Evolutionary conservation across 2,329 filamentous ascomycete species (phyloP), one percentile per base, ranked within the genome.

Genomic region (Paraphoma sp.): DNA sequence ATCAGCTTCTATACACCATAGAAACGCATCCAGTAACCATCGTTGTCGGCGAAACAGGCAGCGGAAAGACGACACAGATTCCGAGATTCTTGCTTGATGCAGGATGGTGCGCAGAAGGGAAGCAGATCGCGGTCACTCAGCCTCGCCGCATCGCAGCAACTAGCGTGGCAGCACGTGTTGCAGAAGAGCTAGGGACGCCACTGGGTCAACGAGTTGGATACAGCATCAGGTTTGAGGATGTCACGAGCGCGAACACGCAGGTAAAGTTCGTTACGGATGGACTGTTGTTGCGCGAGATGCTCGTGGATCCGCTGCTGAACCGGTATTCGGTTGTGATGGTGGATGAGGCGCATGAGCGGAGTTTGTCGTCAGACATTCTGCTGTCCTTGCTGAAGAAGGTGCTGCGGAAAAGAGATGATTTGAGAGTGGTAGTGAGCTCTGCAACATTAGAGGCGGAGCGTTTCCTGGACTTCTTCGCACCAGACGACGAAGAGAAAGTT

Each of bases 201-300:
- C 74, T 98, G 10, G 95, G 95, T 29, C 92, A 96, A 77, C 89
- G 96, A 59, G 79, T 83, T 23, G 95, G 95, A 51, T 98, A 96
- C 75, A 96, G 92, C 0, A 97, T 98, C 63, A 86, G 86, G 55
- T 89, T 99, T 70, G 94, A 99, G 73, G 94, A 98, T 83, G 86
- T 91, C 62, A 97, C 93, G 5, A 97, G 93, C 17, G 84, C 89
- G 16, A 83, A 86, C 33, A 99, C 95, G 0, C 87, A 87, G 50
- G 94, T 99, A 79, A 97, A 99, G 74, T 98, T 98, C 72, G 80
- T 98, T 61, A 99, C 94, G 0, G 95, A 99, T 79, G 94, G 94
- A 0, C 82, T 99, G 47, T 84, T 99, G 31, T 87, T 99, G 51
- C 84, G 94, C 68, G 95, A 99, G 78, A 95, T 94, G 29, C 84